These are phyloP conservation scores for Erodium texanum DNA, from an alignment of 441 rosid species.

Conservation along the genomic window DNA sequence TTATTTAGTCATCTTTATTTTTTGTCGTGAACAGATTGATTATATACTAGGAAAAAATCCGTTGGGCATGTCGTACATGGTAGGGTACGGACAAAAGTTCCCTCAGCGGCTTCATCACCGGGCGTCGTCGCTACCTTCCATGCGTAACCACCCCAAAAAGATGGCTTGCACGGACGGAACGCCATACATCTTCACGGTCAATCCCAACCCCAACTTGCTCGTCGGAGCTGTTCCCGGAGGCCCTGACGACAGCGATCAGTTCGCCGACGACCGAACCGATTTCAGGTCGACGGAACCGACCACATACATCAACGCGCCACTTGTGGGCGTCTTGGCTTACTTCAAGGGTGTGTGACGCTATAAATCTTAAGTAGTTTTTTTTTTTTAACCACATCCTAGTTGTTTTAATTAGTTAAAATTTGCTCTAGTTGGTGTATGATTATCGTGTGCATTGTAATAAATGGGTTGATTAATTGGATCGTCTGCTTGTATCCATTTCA, in stretches of 20 bases:
- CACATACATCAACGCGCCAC: slow-evolving; percentile 19
- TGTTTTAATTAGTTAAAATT: too few species aligned
- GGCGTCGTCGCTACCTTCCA: slow-evolving; percentile 12
- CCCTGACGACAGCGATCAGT: slow-evolving; percentile 6
- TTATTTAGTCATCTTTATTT: too few species aligned
- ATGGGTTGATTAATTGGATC: too few species aligned
- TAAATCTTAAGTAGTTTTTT: too few species aligned
- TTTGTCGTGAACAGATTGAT: slow-evolving; percentile 1
- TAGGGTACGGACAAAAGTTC: slow-evolving; percentile 8
- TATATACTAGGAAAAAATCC: slow-evolving; percentile 16
- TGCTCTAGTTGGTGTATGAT: too few species aligned
- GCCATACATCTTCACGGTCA: background rate
- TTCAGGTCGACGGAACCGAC: slow-evolving; percentile 10
- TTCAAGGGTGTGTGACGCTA: slow-evolving; percentile 2
- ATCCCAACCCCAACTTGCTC: slow-evolving; percentile 12
- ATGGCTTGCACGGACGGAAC: slow-evolving; percentile 10
- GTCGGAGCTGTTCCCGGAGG: slow-evolving; percentile 15
- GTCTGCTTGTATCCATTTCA: too few species aligned
- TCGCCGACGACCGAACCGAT: slow-evolving; percentile 5
- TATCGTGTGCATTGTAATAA: too few species aligned
- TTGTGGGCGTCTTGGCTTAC: slow-evolving; percentile 17
- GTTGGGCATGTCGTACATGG: slow-evolving; percentile 11
- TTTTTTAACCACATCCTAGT: too few species aligned
- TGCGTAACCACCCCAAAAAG: background rate
- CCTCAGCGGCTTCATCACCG: slow-evolving; percentile 13